Evolutionary conservation across 345 rosid species (phyloP).

Genomic region (Ailanthus altissimus): DNA sequence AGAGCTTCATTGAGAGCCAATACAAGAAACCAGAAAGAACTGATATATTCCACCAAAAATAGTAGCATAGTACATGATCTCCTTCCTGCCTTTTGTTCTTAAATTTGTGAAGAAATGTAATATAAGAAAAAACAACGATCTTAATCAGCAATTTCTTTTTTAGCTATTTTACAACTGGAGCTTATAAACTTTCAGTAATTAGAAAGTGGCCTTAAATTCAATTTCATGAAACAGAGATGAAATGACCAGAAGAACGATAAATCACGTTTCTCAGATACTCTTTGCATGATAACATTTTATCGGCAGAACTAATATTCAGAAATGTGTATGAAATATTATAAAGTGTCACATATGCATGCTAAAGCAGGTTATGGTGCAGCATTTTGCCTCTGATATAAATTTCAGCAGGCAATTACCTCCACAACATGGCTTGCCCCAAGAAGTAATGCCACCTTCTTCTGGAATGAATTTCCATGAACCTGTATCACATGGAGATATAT

Average conservation of each 20-base stretch:
- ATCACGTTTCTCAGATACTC: background rate
- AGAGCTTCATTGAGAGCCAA: background rate
- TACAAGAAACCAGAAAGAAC: background rate
- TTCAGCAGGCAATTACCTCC: constrained; percentile 60
- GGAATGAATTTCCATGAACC: constrained; percentile 97
- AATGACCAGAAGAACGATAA: background rate
- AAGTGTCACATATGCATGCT: background rate
- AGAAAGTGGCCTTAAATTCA: too few relatives aligned
- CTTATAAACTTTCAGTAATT: too few relatives aligned
- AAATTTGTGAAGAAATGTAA: background rate
- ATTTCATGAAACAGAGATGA: background rate
- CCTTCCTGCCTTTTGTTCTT: background rate
- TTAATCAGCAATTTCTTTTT: background rate
- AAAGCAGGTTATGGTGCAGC: background rate
- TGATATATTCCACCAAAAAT: background rate
- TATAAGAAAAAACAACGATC: background rate
- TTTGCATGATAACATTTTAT: background rate
- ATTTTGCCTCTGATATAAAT: constrained; percentile 1
- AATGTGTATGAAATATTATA: background rate
- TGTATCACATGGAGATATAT: constrained; percentile 34
- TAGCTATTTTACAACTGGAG: background rate
- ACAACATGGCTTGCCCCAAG: constrained; percentile 73
- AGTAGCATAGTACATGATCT: background rate
- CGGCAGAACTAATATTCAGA: background rate
- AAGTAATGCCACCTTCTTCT: constrained; percentile 83